Evolutionary conservation across 108 stramenopile species (phyloP), one percentile per base, ranked within the genome.

Genomic region (Cyclotella distinguenda): DNA sequence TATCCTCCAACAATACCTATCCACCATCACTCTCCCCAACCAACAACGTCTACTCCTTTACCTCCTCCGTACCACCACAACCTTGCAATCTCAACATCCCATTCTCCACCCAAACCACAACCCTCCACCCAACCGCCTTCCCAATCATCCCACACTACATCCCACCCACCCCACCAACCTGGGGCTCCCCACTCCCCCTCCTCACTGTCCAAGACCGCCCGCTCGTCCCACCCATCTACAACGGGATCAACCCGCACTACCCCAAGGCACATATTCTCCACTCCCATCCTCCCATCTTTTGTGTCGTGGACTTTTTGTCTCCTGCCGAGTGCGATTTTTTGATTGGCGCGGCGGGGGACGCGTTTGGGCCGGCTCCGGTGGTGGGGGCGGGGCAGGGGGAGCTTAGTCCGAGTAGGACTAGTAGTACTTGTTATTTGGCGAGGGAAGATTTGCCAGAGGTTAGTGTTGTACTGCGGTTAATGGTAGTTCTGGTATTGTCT

Each of bases 181-280:
- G 68, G 76, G 68, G 57, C 5, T 63, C 58, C 12, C 68, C 55
- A 43, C 31, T 69, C 28, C 76, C 76, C 33, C 36, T 64, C 18
- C 49, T 77, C 30, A 61, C 76, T 1, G 87, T 92, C 15, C 87
- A 89, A 72, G 87, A 92, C 52, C 78, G 75, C 6, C 88, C 87
- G 26, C 59, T 74, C 31, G 57, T 84, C 9, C 85, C 81, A 39
- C 89, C 87, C 23, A 79, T 88, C 25, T 94, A 85, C 84, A 94
- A 89, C 55, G 93, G 93, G 5, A 78, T 94, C 83, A 94, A 94
- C 68, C 83, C 87, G 18, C 71, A 81, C 45, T 90, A 90, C 73
- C 93, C 93, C 11, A 84, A 84, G 12, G 60, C 85, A 12, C 77
- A 66, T 23, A 40, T 87, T 25, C 61, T 94, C 0, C 68, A 84